Evolutionary conservation across 2,329 filamentous ascomycete species (phyloP), one percentile per base, ranked within the genome.

Genomic region (Emmonsiellopsis sp.): DNA sequence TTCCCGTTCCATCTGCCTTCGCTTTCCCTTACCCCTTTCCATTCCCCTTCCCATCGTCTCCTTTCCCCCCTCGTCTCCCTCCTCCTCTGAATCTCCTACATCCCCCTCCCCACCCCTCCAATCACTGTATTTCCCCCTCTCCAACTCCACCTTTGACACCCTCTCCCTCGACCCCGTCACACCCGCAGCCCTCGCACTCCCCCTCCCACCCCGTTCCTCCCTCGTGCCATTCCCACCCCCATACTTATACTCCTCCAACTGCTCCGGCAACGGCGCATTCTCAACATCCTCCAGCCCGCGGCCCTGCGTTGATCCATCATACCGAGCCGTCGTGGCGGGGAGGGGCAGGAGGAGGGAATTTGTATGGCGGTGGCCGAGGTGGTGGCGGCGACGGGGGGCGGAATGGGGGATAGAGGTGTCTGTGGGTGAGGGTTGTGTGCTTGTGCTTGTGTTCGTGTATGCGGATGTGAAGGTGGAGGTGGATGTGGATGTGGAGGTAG

Each of bases 41-140:
- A 30, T 54, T 54, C 44, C 59, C 58, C 8, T 58, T 61, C 51
- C 62, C 61, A 20, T 57, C 59, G n/a, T 53, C 40, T 38, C 60
- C 57, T 13, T 50, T 47, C 6, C 55, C 49, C n/a, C 44, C 34
- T 26, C 46, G 38, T 26, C 20, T 30, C 11, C 9, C 30, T 40
- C 32, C 34, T 15, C 15, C 10, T 26, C 20, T 26, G 20, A 26
- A 26, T 20, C 32, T n/a, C 34, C 46, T 49, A 32, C 46, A 20
- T 1, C 10, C 26, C 16, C 16, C 16, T 43, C 15, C 8, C 43
- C 9, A 9, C n/a, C 45, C 15, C 15, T 37, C 8, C 11, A 47
- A 5, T 31, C 13, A 7, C 31, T 8, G 9, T 34, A 34, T 11
- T 37, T 15, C 10, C 7, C 32, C 15, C 13, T 16, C 7, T 37